Percentiles rank a stretch among this genome's conserved stretches.
Conservation (phyloP, 176 grass and related monocot species). For the Cymbopogon citratus region DNA sequence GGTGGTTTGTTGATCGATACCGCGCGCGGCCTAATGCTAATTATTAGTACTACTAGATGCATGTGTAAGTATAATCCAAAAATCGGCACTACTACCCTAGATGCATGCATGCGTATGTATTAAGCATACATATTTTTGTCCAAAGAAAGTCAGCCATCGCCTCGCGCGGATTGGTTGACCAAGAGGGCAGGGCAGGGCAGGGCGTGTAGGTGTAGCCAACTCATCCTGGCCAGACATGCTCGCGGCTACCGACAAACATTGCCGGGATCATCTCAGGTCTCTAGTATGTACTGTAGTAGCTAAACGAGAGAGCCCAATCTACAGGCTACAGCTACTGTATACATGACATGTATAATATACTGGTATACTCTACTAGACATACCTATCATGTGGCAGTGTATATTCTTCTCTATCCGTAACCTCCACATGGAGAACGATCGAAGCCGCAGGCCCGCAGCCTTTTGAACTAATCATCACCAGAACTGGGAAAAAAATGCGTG, state of each 20-base stretch:
- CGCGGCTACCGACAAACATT: conserved; percentile 11
- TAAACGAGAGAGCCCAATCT: background rate
- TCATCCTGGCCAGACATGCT: conserved; percentile 20
- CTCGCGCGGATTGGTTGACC: conserved; percentile 6
- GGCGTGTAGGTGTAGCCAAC: conserved; percentile 24
- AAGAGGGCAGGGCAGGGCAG: background rate
- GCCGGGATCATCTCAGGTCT: conserved; percentile 9
- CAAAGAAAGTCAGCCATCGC: background rate
- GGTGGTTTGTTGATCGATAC: no score
- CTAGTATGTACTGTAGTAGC: no score
- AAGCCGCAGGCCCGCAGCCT: no score
- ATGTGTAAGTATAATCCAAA: background rate
- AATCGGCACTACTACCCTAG: background rate
- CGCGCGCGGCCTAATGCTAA: background rate
- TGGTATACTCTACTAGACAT: background rate
- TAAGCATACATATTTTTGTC: background rate
- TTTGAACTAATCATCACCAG: background rate
- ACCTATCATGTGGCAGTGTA: background rate
- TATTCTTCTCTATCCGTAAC: background rate
- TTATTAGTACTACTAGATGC: no score
- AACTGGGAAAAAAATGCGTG: no score
- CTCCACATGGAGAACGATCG: background rate
- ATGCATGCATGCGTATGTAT: background rate
- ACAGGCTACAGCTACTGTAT: background rate
- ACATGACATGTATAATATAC: background rate